Percentiles rank a stretch among this genome's conserved stretches.
phyloP scores from a whole-genome alignment of 2,329 filamentous ascomycete species.

The Apiospora saccharicola region DNA sequence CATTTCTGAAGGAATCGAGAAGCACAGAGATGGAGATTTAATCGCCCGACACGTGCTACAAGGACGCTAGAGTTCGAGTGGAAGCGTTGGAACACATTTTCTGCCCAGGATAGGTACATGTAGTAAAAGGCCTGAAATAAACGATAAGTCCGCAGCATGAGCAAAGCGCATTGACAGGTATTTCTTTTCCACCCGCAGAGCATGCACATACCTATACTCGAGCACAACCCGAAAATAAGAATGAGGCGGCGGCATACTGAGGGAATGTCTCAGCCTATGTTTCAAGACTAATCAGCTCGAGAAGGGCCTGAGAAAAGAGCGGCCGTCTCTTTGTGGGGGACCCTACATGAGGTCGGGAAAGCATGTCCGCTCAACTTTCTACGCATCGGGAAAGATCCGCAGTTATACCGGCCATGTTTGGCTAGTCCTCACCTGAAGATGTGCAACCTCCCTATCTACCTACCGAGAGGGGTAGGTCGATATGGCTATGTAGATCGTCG shows the following conservation, averaged over 20 bases:
- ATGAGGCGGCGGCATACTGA: not conserved
- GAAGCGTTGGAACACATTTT: not conserved
- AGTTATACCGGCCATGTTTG: not conserved
- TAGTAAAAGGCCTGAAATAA: not conserved
- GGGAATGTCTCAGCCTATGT: not conserved
- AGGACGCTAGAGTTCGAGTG: not conserved
- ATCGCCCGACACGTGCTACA: not conserved
- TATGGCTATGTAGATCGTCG: constrained; percentile 2
- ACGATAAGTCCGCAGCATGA: too few relatives aligned
- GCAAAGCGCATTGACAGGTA: too few relatives aligned
- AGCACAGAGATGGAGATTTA: not conserved
- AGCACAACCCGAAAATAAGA: not conserved
- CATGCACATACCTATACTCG: too few relatives aligned
- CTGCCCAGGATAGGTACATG: not conserved
- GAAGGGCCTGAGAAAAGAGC: too few relatives aligned
- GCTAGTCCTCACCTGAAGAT: constrained; percentile 19
- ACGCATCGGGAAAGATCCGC: constrained; percentile 9
- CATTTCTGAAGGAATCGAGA: constrained; percentile 2
- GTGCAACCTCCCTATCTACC: constrained; percentile 12
- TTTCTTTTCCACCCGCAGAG: not conserved
- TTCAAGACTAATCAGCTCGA: not conserved
- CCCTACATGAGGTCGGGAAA: not conserved
- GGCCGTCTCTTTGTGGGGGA: not conserved
- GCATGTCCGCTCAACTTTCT: constrained; percentile 1
- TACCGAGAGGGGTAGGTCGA: constrained; percentile 16